Evolutionary conservation across 1,284 basidiomycete species (phyloP), one percentile per base, ranked within the genome.

Genomic region (Ustilago sp.): DNA sequence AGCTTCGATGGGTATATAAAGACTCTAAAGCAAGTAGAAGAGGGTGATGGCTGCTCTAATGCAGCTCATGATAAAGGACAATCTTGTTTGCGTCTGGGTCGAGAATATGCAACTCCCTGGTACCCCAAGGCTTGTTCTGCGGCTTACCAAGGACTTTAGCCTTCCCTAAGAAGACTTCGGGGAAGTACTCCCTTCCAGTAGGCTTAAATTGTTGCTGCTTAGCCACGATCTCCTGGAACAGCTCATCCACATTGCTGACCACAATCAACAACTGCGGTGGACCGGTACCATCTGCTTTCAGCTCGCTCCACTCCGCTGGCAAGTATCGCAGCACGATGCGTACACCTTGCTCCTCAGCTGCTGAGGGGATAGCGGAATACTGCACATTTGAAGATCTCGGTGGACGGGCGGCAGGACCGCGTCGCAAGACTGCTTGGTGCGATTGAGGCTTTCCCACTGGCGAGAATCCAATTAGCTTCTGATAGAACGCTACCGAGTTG

Each of bases 1-100:
- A 45, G 19, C 43, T 45, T 45, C n/a, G n/a, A 56, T n/a, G 47
- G 54, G 47, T 41, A 51, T 48, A 63, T 34, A 53, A 8, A 15
- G 23, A 28, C 23, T 28, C 23, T 3, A 28, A 28, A 28, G 23
- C 3, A 17, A 43, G 11, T 28, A 17, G n/a, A 13, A 32, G 50
- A 31, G n/a, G 35, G 45, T 38, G 38, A 28, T 23, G 28, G 48
- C 23, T 53, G 47, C 15, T 15, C 6, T 31, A 28, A 34, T 34
- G 28, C 8, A 59, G 34, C 57, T 71, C 62, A 65, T 78, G 67
- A 39, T 72, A 80, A 19, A 82, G 70, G 31, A 82, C 57, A 19
- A 80, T 65, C 73, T 72, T 76, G 65, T 80, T 77, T 34, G 64
- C 79, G 36, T 82, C 80, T 9, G 80, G 79, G 35, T 82, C 80